Evolutionary conservation across 176 grass and related monocot genomes (phyloP).

Genomic region (Eremochloa ophiuroides): DNA sequence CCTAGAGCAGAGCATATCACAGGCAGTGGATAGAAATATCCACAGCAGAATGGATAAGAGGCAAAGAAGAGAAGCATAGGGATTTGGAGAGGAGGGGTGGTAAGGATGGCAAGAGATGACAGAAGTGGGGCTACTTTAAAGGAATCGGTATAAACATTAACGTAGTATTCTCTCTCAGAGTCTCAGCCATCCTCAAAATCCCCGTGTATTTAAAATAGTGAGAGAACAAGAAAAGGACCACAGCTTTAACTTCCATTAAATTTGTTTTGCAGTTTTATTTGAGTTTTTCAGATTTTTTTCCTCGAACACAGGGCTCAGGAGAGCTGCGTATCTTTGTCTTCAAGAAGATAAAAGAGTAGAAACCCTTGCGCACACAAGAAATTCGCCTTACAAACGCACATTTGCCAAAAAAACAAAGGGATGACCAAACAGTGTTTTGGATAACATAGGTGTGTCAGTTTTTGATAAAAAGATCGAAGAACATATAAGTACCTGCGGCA

Average conservation of each 20-base stretch:
- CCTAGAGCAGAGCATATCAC: background rate
- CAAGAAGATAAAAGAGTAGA: background rate
- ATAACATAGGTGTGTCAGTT: background rate
- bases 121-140: background rate
- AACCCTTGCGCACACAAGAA: background rate
- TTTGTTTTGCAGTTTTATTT: background rate
- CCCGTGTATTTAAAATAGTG: slow-evolving; percentile 16
- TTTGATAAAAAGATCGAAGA: slow-evolving; percentile 13
- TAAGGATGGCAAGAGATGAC: background rate
- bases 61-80: background rate
- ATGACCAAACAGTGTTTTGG: background rate
- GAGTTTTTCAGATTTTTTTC: background rate
- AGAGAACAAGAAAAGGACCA: background rate
- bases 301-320: background rate
- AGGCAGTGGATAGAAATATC: background rate
- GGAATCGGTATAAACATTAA: background rate
- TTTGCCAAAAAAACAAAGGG: background rate
- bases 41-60: background rate
- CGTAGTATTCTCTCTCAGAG: background rate
- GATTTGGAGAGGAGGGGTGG: background rate
- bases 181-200: background rate
- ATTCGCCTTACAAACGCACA: background rate
- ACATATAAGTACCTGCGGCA: slow-evolving; percentile 68
- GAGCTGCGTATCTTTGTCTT: background rate
- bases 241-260: background rate